Evolutionary conservation across 2,329 filamentous ascomycete species (phyloP), one percentile per base, ranked within the genome.

Genomic region (Aulographum hederae): DNA sequence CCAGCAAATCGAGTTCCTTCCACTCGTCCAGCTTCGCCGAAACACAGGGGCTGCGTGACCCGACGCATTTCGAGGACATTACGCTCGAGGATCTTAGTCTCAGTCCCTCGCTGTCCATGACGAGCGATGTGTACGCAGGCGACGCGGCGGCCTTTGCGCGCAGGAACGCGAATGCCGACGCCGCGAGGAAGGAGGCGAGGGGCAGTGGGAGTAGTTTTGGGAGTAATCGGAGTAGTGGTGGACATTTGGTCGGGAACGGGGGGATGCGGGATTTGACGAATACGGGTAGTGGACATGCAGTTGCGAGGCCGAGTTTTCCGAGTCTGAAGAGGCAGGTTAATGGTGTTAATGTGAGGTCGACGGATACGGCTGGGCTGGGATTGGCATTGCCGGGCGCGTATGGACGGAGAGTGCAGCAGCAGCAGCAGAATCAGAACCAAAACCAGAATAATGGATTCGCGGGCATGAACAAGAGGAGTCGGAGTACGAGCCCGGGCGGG

Each of bases 21-120:
- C 77, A 76, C 43, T 92, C 84, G 23, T 74, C 78, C 34, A 73
- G 69, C 38, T 77, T 71, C 45, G 77, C 82, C 45, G 78, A 80
- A 42, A 18, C 21, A 3, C 47, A 53, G 48, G 51, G 6, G 43
- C 53, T 57, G 17, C 72, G 75, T 46, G 80, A 92, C 47, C 69
- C 77, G 35, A 73, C 72, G 39, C 74, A 94, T 51, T 94, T 94
- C 45, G 86, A 95, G 51, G 86, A 94, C 41, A 93, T 94, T 49
- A 81, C 78, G 10, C 69, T 95, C 18, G 77, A 84, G 37, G 75
- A 79, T 43, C 74, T 84, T n/a, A n/a, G n/a, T n/a, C n/a, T n/a
- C n/a, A n/a, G n/a, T n/a, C n/a, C 38, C 44, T 55, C 17, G 62
- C 63, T 37, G 39, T n/a, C 42, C 60, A 38, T 66, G 67, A 21